These are phyloP conservation scores for Nothophytophthora sp. DNA, from an alignment of 352 stramenopile genomes.

Conservation along the genomic window DNA sequence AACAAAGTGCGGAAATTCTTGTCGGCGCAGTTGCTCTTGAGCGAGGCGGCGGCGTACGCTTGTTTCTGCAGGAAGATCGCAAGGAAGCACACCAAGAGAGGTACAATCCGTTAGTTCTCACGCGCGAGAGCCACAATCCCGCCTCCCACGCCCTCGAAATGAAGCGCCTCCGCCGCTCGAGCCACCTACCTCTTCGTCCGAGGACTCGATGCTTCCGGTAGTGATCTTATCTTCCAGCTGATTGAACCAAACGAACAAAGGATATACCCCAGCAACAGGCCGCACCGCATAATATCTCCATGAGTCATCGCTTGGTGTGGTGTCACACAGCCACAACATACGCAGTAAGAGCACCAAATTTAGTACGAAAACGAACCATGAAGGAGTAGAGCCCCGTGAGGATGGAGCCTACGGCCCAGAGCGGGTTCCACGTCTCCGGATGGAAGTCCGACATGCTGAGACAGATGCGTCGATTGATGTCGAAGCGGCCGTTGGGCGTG, in stretches of 20 bases:
- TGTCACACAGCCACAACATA: too few relatives aligned
- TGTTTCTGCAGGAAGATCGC: slow-evolving; percentile 49
- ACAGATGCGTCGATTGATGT: slow-evolving; percentile 92
- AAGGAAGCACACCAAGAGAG: background rate
- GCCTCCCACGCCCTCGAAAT: background rate
- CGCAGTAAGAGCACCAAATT: background rate
- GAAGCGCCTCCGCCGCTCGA: background rate
- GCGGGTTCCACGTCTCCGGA: slow-evolving; percentile 95
- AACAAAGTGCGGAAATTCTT: slow-evolving; percentile 87
- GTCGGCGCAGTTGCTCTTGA: slow-evolving; percentile 81
- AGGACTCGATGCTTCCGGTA: slow-evolving; percentile 84
- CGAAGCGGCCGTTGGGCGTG: slow-evolving; percentile 94
- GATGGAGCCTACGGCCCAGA: slow-evolving; percentile 95
- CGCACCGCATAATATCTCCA: background rate
- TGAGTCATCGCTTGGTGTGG: too few relatives aligned
- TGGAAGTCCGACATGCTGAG: slow-evolving; percentile 96
- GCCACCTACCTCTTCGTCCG: slow-evolving; percentile 56
- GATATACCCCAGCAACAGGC: background rate
- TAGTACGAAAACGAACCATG: slow-evolving; percentile 56
- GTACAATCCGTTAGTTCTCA: too few relatives aligned
- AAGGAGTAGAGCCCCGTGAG: slow-evolving; percentile 96
- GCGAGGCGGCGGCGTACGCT: slow-evolving; percentile 59
- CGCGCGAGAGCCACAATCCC: background rate
- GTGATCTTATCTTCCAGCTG: slow-evolving; percentile 80
- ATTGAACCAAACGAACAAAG: background rate